phyloP scores from a whole-genome alignment of 352 stramenopile species.

The Globisporangium recalcitrans region DNA sequence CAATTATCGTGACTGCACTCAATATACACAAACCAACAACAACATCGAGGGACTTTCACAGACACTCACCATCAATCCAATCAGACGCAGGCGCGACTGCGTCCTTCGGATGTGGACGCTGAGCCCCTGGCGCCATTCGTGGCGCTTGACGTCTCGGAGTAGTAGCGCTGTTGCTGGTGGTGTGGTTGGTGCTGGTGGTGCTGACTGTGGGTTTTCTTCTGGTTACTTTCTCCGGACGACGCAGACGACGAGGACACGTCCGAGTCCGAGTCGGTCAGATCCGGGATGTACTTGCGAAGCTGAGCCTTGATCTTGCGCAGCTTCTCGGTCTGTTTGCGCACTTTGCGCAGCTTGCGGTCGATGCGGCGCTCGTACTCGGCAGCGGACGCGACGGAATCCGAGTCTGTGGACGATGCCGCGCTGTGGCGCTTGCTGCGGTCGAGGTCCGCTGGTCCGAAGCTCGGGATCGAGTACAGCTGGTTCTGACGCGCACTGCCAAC shows the following conservation, averaged over 20 bases:
- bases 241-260: conserved; percentile 18
- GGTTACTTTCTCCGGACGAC: neutral
- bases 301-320: conserved; percentile 34
- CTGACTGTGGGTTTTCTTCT: neutral
- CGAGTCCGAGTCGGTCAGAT: conserved; percentile 37
- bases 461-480: conserved; percentile 12
- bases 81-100: conserved; percentile 1
- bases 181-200: too few relatives aligned
- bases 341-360: conserved; percentile 40
- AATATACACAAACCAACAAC: neutral
- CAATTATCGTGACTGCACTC: too few relatives aligned
- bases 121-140: neutral
- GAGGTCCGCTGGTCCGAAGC: conserved; percentile 3
- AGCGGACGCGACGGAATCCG: conserved; percentile 20
- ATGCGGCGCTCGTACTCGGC: conserved; percentile 35
- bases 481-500: neutral
- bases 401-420: conserved; percentile 9
- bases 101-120: neutral
- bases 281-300: conserved; percentile 46
- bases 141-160: neutral
- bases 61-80: too few relatives aligned
- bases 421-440: conserved; percentile 11
- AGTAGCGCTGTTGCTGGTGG: neutral
- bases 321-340: conserved; percentile 35
- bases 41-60: neutral